Percentiles rank a stretch among this genome's conserved stretches.
These are phyloP conservation scores for Cryphonectria naterciae DNA, from an alignment of 2,329 filamentous ascomycete species.

Conservation along the genomic window DNA sequence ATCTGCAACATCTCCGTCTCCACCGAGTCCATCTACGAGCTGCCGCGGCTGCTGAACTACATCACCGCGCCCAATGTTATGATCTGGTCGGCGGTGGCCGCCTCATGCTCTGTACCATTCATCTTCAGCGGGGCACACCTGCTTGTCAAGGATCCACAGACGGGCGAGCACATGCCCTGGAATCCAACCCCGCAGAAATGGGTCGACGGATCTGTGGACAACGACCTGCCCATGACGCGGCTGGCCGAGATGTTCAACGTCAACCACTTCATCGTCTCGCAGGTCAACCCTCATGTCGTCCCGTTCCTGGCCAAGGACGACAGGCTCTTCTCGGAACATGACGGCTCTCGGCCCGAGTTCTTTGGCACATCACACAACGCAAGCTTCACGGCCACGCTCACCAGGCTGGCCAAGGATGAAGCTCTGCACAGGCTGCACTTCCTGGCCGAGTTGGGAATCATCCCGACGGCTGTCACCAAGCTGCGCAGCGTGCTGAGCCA, in stretches of 20 bases:
- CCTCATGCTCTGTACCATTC: slow-evolving; percentile 89
- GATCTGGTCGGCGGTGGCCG: slow-evolving; percentile 96
- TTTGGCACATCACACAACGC: slow-evolving; percentile 39
- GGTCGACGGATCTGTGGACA: slow-evolving; percentile 95
- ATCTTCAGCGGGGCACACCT: slow-evolving; percentile 81
- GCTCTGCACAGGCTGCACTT: slow-evolving; percentile 80
- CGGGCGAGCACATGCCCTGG: slow-evolving; percentile 79
- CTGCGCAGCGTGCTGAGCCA: slow-evolving; percentile 81
- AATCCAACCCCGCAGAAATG: slow-evolving; percentile 83
- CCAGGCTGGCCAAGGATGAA: slow-evolving; percentile 77
- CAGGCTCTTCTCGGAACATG: slow-evolving; percentile 48
- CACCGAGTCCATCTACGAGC: slow-evolving; percentile 82
- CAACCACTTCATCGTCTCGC: slow-evolving; percentile 96
- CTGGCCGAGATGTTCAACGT: slow-evolving; percentile 96
- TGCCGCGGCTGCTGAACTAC: slow-evolving; percentile 87
- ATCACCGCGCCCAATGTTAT: slow-evolving; percentile 92
- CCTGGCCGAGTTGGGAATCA: slow-evolving; percentile 77
- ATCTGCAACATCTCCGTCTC: slow-evolving; percentile 96
- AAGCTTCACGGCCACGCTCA: slow-evolving; percentile 51
- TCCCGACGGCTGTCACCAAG: slow-evolving; percentile 80
- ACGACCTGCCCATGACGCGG: slow-evolving; percentile 88
- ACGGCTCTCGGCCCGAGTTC: slow-evolving; percentile 41
- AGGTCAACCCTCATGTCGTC: slow-evolving; percentile 93
- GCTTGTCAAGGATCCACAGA: slow-evolving; percentile 82
- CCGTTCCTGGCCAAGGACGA: slow-evolving; percentile 83